phyloP scores from a whole-genome alignment of 2,329 filamentous ascomycete genomes.

The Beauveria scarabaeidicola region DNA sequence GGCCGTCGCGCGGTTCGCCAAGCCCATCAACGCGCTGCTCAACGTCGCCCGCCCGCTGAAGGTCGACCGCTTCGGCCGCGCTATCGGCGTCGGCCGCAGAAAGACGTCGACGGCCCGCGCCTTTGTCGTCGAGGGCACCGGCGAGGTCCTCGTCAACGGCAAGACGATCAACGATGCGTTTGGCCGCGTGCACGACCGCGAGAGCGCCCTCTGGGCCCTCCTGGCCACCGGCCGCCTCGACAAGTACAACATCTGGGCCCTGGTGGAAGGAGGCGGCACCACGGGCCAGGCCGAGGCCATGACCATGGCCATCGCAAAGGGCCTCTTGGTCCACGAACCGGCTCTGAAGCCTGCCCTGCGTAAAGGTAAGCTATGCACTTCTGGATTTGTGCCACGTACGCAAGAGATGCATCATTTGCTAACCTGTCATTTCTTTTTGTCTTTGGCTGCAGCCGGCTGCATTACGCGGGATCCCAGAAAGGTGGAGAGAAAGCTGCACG shows the following conservation, averaged over 20 bases:
- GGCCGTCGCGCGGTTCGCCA: slow-evolving; percentile 62
- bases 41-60: slow-evolving; percentile 53
- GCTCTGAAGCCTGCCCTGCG: slow-evolving; percentile 78
- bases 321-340: slow-evolving; percentile 83
- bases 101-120: slow-evolving; percentile 82
- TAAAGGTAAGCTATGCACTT: slow-evolving; percentile 61
- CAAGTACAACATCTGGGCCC: slow-evolving; percentile 94
- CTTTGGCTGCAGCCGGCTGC: slow-evolving; percentile 63
- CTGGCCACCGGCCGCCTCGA: slow-evolving; percentile 74
- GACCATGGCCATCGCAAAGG: slow-evolving; percentile 82
- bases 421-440: slow-evolving; percentile 21
- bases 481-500: slow-evolving; percentile 97
- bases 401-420: slow-evolving; percentile 1
- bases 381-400: not conserved
- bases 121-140: slow-evolving; percentile 85
- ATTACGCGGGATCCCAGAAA: slow-evolving; percentile 83
- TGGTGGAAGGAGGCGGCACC: slow-evolving; percentile 76
- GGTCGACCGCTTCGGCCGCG: slow-evolving; percentile 70
- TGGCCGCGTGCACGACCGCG: slow-evolving; percentile 81
- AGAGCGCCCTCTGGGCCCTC: slow-evolving; percentile 88
- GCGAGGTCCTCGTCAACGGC: slow-evolving; percentile 83
- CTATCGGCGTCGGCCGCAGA: slow-evolving; percentile 72
- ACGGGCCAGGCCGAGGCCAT: slow-evolving; percentile 95
- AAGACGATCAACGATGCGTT: slow-evolving; percentile 77
- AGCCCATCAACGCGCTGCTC: slow-evolving; percentile 62